phyloP scores from a whole-genome alignment of 768 basidiomycete species.

The Collybia sp. region DNA sequence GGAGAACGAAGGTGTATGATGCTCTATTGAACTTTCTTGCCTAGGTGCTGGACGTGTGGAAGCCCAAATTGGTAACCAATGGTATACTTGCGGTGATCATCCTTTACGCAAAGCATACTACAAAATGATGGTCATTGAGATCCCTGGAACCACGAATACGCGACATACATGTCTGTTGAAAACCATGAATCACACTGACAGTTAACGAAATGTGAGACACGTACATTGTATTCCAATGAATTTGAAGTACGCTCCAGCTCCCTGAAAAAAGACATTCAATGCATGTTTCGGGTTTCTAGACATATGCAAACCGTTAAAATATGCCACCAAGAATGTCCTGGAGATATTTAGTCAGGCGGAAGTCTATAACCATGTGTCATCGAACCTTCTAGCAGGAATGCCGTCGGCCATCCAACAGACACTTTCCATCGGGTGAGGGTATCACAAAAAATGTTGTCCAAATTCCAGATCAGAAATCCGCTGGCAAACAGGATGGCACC shows the following conservation, averaged over 20 bases:
- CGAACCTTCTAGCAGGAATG: conserved; percentile 62
- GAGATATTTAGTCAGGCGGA: background rate
- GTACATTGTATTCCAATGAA: conserved; percentile 48
- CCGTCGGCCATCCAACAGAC: conserved; percentile 55
- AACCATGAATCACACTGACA: conserved; percentile 5
- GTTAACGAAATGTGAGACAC: conserved; percentile 10
- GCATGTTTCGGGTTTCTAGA: background rate
- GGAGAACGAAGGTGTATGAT: background rate
- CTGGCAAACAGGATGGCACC: conserved; percentile 55
- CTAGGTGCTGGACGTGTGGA: conserved; percentile 38
- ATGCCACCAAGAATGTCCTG: conserved; percentile 78
- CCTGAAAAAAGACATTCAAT: conserved; percentile 21
- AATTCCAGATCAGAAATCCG: conserved; percentile 75
- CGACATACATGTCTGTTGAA: conserved; percentile 36
- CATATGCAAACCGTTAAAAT: conserved; percentile 46
- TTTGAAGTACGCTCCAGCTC: conserved; percentile 47
- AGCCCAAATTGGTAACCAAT: conserved; percentile 39
- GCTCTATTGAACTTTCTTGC: conserved; percentile 16
- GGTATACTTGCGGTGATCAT: conserved; percentile 45
- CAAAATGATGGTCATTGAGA: conserved; percentile 3
- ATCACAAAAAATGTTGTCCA: conserved; percentile 75
- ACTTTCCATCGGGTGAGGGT: conserved; percentile 52
- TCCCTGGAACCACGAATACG: background rate
- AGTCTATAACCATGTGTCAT: background rate
- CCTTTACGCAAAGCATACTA: conserved; percentile 60